Conservation (phyloP, 768 basidiomycete species). For the Xerocomellus intermedius region DNA sequence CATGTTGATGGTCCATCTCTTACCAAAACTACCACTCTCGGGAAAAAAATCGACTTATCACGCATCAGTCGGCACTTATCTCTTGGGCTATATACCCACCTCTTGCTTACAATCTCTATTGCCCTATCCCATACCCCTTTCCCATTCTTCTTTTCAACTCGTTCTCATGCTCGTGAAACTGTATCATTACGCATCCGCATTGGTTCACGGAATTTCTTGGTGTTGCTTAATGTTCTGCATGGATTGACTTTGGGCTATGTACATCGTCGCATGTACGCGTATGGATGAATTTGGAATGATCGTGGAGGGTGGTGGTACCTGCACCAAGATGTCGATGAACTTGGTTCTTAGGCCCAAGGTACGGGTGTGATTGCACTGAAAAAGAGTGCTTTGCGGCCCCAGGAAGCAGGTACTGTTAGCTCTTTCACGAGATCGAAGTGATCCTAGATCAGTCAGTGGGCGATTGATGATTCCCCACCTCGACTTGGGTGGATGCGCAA, state of each 20-base stretch:
- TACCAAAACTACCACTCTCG: background rate
- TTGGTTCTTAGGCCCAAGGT: background rate
- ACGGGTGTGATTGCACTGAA: background rate
- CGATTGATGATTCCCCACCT: background rate
- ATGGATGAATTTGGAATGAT: background rate
- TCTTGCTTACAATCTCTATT: slow-evolving; percentile 1
- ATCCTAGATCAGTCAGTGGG: too few species aligned
- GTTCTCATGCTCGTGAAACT: background rate
- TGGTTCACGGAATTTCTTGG: slow-evolving; percentile 10
- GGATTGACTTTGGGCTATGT: background rate
- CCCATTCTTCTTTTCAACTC: background rate
- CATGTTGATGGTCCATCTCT: slow-evolving; percentile 42
- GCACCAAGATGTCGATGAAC: background rate
- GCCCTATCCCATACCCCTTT: background rate
- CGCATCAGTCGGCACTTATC: slow-evolving; percentile 2
- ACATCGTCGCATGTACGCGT: background rate
- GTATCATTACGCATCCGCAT: slow-evolving; percentile 4
- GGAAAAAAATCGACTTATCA: slow-evolving; percentile 1
- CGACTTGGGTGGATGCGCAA: background rate
- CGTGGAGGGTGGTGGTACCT: background rate
- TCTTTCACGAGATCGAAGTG: background rate
- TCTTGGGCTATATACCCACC: slow-evolving; percentile 17
- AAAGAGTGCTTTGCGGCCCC: background rate
- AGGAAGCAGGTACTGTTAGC: background rate
- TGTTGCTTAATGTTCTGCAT: background rate